A percentile compares a stretch with the other conserved stretches of the same genome.
Evolutionary conservation across 148 eudicot genomes (phyloP).

Genomic region (Rhododendron ferrugineum): DNA sequence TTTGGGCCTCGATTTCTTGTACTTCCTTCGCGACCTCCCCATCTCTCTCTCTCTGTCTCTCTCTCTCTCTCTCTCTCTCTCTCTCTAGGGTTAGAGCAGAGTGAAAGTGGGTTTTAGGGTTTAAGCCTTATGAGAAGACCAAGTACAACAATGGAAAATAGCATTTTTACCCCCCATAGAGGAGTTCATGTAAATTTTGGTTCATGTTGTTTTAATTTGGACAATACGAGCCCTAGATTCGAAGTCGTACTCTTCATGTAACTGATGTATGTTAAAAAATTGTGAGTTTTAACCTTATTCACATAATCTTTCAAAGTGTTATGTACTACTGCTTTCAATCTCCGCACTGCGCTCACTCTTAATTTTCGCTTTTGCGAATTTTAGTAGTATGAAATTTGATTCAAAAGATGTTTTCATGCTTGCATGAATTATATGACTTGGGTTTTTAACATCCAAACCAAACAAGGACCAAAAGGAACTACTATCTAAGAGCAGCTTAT

Average conservation of each 20-base stretch:
- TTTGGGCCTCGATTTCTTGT: conserved; percentile 65
- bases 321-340: no score
- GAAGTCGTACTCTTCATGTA: neutral
- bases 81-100: neutral
- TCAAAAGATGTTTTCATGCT: no score
- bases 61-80: neutral
- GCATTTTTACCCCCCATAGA: neutral
- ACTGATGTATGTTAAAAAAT: neutral
- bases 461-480: no score
- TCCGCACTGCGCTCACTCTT: no score
- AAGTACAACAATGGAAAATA: neutral
- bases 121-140: neutral
- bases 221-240: neutral
- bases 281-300: neutral
- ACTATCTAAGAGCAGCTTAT: no score
- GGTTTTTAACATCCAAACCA: neutral
- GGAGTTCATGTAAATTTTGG: neutral
- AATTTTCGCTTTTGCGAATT: no score
- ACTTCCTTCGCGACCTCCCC: conserved; percentile 89
- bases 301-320: no score
- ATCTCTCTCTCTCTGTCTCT: conserved; percentile 28
- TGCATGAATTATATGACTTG: no score
- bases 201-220: neutral
- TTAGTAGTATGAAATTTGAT: no score
- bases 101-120: neutral